Conservation (phyloP, 139 green algal species). For the Chlorella sp. region DNA sequence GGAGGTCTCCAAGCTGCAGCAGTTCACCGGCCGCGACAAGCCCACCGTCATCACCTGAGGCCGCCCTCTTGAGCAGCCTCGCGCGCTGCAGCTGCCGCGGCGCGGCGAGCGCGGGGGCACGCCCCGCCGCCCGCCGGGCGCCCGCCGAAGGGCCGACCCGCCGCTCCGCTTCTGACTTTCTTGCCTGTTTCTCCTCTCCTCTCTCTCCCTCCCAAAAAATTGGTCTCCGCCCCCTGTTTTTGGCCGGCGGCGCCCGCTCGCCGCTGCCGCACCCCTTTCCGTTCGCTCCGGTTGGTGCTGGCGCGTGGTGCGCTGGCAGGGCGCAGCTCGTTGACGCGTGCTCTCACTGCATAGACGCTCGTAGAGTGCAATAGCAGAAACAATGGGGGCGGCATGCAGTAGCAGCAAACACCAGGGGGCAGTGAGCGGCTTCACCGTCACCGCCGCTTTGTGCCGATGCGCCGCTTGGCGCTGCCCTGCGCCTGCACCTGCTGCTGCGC, state of each 20-base stretch:
- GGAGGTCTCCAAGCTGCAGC: constrained; percentile 72
- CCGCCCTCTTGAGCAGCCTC: background rate
- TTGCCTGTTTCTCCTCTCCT: background rate
- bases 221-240: too few relatives aligned
- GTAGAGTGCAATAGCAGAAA: background rate
- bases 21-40: constrained; percentile 94
- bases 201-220: background rate
- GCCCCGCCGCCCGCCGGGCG: too few relatives aligned
- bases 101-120: too few relatives aligned
- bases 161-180: too few relatives aligned
- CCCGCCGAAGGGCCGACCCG: too few relatives aligned
- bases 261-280: too few relatives aligned
- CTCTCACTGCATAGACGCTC: background rate
- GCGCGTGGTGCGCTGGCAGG: background rate
- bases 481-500: background rate
- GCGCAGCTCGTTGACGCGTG: background rate
- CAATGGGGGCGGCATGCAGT: background rate
- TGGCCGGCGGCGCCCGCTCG: too few relatives aligned
- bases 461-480: background rate
- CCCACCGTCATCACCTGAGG: constrained; percentile 99
- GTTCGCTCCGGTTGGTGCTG: background rate
- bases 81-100: background rate
- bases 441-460: constrained; percentile 40
- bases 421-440: background rate
- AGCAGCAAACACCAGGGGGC: background rate